These are phyloP conservation scores for Pelagomonas calceolata DNA, from an alignment of 108 stramenopile genomes.

Conservation along the genomic window DNA sequence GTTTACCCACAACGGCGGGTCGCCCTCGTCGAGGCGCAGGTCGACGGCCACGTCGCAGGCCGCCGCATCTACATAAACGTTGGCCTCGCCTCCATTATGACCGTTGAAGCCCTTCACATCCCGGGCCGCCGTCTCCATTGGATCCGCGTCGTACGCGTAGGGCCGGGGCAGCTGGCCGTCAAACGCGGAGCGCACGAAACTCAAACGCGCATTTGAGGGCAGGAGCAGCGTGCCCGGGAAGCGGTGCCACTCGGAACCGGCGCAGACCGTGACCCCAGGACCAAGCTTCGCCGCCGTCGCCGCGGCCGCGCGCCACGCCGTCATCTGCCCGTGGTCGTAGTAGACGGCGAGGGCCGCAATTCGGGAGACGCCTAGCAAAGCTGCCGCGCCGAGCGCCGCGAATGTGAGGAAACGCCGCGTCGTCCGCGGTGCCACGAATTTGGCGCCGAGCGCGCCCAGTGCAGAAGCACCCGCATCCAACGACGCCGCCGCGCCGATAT, in stretches of 20 bases:
- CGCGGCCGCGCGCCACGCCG: background rate
- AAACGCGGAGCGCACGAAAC: slow-evolving; percentile 73
- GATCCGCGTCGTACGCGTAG: slow-evolving; percentile 45
- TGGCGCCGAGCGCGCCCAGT: background rate
- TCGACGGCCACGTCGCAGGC: slow-evolving; percentile 66
- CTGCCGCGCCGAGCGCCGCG: background rate
- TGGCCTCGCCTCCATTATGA: slow-evolving; percentile 52
- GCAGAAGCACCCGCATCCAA: background rate
- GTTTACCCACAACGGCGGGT: background rate
- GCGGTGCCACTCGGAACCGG: slow-evolving; percentile 92
- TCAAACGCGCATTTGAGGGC: slow-evolving; percentile 42
- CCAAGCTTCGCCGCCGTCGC: background rate
- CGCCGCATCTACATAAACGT: slow-evolving; percentile 39
- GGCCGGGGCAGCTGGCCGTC: slow-evolving; percentile 78
- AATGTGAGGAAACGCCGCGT: background rate
- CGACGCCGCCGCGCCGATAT: background rate
- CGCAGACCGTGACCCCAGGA: slow-evolving; percentile 47
- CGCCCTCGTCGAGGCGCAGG: background rate
- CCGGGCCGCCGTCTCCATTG: background rate
- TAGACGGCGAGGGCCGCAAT: background rate
- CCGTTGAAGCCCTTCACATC: slow-evolving; percentile 58
- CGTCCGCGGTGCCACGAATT: background rate
- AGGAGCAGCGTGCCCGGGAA: slow-evolving; percentile 82
- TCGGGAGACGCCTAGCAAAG: background rate
- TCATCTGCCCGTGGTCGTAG: background rate